Evolutionary conservation across 2,329 filamentous ascomycete genomes (phyloP), one percentile per base, ranked within the genome.

Genomic region (Xylariaceae sp.): DNA sequence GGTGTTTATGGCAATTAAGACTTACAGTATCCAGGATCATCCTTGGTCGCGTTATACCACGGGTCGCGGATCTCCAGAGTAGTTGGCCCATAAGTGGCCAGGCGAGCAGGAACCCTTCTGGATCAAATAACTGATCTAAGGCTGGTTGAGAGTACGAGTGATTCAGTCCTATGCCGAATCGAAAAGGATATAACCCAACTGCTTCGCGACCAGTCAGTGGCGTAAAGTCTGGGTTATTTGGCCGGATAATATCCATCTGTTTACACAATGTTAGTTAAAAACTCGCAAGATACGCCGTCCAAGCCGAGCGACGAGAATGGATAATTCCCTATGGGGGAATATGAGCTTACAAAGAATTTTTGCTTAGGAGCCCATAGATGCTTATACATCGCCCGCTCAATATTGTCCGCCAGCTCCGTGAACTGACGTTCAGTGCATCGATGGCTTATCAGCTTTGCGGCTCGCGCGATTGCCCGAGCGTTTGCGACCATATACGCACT

Each of bases 121-220:
- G 46, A 31, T 69, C 67, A 30, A 69, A 65, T 49, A 67, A 59
- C 11, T 66, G 61, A 50, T 70, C 63, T 5, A 69, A 52, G 6
- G 65, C 63, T 1, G 57, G 55, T 27, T 68, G 65, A 27, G 62
- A 58, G 42, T 66, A 63, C 5, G 54, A 50, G 27, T 58, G 32
- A 7, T 64, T 60, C 22, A 70, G 59, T 1, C 70, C 69, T 36
- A 74, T 66, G 7, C 65, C 67, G 42, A 74, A 72, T 12, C 71
- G 64, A 58, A 66, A 75, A 5, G 72, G 71, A 39, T 69, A 71
- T 32, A 69, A 60, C 3, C 71, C 72, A 27, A 74, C 69, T 41
- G 71, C 66, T 48, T 75, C 67, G 18, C 72, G 62, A 12, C 68
- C 66, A 5, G 59, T 62, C 7, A 70, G 60, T 6, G 66, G 64